Base-by-base conservation (phyloP, 2,329 filamentous ascomycete genomes). In the Penicillium digitatum region DNA sequence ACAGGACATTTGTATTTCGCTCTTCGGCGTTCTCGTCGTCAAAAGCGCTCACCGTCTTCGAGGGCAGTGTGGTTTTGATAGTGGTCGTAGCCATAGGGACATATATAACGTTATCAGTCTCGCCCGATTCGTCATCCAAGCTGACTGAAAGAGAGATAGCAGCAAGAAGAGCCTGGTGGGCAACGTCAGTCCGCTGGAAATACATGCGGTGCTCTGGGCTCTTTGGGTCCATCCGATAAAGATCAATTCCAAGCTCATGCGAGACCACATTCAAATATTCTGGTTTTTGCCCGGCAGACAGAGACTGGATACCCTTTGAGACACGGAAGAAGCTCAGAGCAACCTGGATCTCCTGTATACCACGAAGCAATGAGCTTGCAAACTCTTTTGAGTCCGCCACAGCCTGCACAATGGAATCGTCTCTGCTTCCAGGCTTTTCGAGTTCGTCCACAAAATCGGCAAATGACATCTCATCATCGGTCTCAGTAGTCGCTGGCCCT, bases 151-250 rank as follows among this genome's bases (percentile, higher is more conserved):
- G 89, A 0, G 94, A 96, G 38, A 99, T 85, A 3, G 92, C 94
- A 18, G 93, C 94, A 22, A 94, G 82, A 34, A 99, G 81, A 11
- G 92, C 94, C 78, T 99, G 93, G 71, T 99, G 94, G 12, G 94
- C 94, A 66, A 96, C 86, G 69, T 96, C 94, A 58, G 90, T 87
- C 22, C 88, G 85, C 2, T 92, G 89, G 69, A 99, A 99, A 74
- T 99, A 97, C 94, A 97, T 99, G 60, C 94, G 86, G 78, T 99
- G 94, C 0, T 93, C 91, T 0, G 94, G 91, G 16, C 92, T 96
- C 66, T 90, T 93, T 39, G 90, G 87, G 70, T 99, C 93, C 52
- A 99, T 82, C 22, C 93, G 86, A 69, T 97, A 87, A 38, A 99
- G 78, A 69, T 99, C 94, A 69, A 99, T 83, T 57, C 93, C 93